Evolutionary conservation across 805 yeast species (phyloP), one percentile per base, ranked within the genome.

Genomic region (Yamadazyma tumulicola): DNA sequence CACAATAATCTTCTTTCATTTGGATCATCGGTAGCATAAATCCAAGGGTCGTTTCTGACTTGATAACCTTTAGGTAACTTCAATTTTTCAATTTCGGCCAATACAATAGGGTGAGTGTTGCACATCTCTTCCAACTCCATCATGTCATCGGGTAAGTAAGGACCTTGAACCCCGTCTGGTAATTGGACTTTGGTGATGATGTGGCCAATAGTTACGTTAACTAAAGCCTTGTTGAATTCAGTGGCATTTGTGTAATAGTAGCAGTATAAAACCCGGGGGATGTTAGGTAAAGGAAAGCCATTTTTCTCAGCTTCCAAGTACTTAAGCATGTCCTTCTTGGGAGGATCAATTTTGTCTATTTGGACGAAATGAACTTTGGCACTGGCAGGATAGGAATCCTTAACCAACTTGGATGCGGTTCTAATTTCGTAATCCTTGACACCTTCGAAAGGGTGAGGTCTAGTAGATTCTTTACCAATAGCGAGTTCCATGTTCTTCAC

Each of bases 21-120:
- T 31, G 74, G 62, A 48, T 77, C 79, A 53, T 81, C 87, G 21
- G 87, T 79, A 51, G 91, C 94, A 55, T 85, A 83, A 72, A 83
- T 85, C 94, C 95, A 85, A 34, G 89, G 86, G 55, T 83, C 91
- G 52, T 72, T 72, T 47, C 78, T 72, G 31, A 81, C 79, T 22
- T 55, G 54, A 62, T 55, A 73, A 54, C 52, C 72, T 45, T 63
- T 52, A 41, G 88, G 89, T 39, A 83, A 65, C 45, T 77, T 69
- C 59, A 82, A 67, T 55, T 81, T 81, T 39, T 68, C 83, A 47
- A 81, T 67, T 57, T 83, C 88, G 17, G 79, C 84, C 41, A 55
- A 44, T 41, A 81, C 78, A 2, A 51, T 40, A 13, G 88, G 88
- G 52, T 81, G 82, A 17, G 56, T 48, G 48, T 61, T 50, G 40